Evolutionary conservation across 2,329 filamentous ascomycete species (phyloP).

Genomic region (Dactylella cylindrospora): DNA sequence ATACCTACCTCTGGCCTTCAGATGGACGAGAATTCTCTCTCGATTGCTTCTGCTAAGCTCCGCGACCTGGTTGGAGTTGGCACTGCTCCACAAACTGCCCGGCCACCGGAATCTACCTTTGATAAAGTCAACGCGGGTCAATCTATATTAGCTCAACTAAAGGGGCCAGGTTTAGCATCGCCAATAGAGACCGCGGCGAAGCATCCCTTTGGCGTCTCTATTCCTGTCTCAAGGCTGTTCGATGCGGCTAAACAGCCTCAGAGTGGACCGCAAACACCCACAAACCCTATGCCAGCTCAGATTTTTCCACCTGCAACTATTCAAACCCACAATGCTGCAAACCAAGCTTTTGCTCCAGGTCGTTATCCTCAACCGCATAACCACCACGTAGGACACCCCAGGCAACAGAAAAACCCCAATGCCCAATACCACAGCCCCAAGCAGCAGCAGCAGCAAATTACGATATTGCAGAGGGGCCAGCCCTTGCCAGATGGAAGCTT

Average conservation of each 20-base stretch:
- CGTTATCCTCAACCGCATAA: conserved; percentile 18
- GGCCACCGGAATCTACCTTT: conserved; percentile 6
- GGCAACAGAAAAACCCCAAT: conserved; percentile 19
- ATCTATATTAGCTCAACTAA: conserved; percentile 41
- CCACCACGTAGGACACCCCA: conserved; percentile 7
- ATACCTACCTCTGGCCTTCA: not conserved
- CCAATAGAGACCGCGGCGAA: conserved; percentile 16
- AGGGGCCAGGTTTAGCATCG: conserved; percentile 6
- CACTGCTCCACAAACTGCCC: not conserved
- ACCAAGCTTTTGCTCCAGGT: not conserved
- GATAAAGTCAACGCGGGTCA: conserved; percentile 37
- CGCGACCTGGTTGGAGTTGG: conserved; percentile 40
- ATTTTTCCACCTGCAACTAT: conserved; percentile 7
- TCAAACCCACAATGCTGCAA: conserved; percentile 1
- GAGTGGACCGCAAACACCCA: conserved; percentile 14
- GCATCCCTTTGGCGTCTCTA: conserved; percentile 11
- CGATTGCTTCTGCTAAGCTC: conserved; percentile 28
- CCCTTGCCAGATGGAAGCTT: conserved; percentile 16
- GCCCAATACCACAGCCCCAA: conserved; percentile 17
- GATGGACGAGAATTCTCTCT: conserved; percentile 14
- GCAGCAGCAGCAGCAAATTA: conserved; percentile 25
- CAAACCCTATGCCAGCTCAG: conserved; percentile 18
- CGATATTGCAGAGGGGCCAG: conserved; percentile 36
- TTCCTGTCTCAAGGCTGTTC: conserved; percentile 31
- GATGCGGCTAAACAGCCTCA: conserved; percentile 30